Base-by-base conservation (phyloP, 108 stramenopile species). In the Nitzschia sp. region DNA sequence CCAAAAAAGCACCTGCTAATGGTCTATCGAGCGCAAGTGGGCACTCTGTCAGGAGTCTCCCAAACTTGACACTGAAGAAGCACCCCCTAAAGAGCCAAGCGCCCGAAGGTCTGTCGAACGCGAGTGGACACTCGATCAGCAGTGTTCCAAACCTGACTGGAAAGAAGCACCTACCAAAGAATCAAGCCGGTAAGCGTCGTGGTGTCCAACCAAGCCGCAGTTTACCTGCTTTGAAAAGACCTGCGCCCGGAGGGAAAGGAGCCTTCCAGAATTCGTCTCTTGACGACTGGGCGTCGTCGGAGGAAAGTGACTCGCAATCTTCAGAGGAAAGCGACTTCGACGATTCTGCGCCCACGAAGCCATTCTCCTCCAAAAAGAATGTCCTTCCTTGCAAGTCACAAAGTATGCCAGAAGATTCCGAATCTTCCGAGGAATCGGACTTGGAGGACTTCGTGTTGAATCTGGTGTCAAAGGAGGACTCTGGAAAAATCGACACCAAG, bases 261-360 rank as follows among this genome's bases (percentile, higher is more conserved):
- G 38, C 38, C 38, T 13, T 13, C 13, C 38, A 6, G 38, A 41
- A 6, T 13, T 9, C 9, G 13, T 9, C 6, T 6, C 38, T 41
- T 13, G 38, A 41, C 38, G 38, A 41, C 13, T 6, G 38, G 6
- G 38, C 13, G 6, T 6, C 6, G 38, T 41, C 38, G 38, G 38
- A 41, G 13, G 38, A 41, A 41, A 16, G 5, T 6, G 50, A 52
- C 5, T 8, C 4, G 6, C 50, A 52, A 41, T 41, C 38, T 6
- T 41, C 50, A 23, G 50, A 52, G 50, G 50, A 52, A 52, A 52
- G 50, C n/a, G 50, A 52, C n/a, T 23, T 52, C n/a, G 50, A 52
- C 21, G 50, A 52, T 19, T 6, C 13, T 19, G 38, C 38, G 38
- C 38, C 38, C 19, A 21, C 19, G 16, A 50, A 50, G 19, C 48